These are phyloP conservation scores for Tylopilus cervinicoccineus DNA, from an alignment of 768 basidiomycete genomes.

Conservation along the genomic window DNA sequence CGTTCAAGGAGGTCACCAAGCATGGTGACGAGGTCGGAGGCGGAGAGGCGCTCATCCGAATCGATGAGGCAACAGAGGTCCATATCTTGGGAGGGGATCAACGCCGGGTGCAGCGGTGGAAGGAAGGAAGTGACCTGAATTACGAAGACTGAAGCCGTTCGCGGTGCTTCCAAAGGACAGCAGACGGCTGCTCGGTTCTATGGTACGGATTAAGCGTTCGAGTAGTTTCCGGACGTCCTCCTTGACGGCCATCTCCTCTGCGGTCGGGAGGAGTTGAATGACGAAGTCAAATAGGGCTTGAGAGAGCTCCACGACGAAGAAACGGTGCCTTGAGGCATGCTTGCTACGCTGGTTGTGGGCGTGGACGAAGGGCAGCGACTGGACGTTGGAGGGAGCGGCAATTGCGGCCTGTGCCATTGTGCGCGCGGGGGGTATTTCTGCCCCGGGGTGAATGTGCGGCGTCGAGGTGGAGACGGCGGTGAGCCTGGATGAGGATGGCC, in stretches of 20 bases:
- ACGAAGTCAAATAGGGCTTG: constrained; percentile 93
- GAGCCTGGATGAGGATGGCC: constrained; percentile 9
- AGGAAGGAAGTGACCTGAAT: constrained; percentile 63
- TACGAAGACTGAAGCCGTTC: constrained; percentile 94
- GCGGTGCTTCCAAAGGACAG: constrained; percentile 96
- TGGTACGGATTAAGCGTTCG: constrained; percentile 91
- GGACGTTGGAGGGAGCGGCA: constrained; percentile 13
- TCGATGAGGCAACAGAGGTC: constrained; percentile 97
- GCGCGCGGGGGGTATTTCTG: neutral
- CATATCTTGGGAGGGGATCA: constrained; percentile 67
- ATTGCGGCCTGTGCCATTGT: constrained; percentile 31
- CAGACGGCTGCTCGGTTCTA: constrained; percentile 87
- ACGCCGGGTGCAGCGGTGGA: constrained; percentile 1
- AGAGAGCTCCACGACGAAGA: constrained; percentile 72
- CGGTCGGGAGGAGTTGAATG: constrained; percentile 83
- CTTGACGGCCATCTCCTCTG: constrained; percentile 90
- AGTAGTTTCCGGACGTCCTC: constrained; percentile 94
- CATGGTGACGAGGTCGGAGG: constrained; percentile 90
- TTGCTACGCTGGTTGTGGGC: constrained; percentile 34
- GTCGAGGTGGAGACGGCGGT: constrained; percentile 3
- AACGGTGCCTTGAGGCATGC: constrained; percentile 52
- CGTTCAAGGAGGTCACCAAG: constrained; percentile 90
- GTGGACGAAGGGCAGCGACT: constrained; percentile 26
- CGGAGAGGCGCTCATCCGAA: constrained; percentile 71
- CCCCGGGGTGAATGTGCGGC: neutral